Evolutionary conservation across 208 protist species (phyloP), one percentile per base, ranked within the genome.

Genomic region (Balamuthia mandrillaris): DNA sequence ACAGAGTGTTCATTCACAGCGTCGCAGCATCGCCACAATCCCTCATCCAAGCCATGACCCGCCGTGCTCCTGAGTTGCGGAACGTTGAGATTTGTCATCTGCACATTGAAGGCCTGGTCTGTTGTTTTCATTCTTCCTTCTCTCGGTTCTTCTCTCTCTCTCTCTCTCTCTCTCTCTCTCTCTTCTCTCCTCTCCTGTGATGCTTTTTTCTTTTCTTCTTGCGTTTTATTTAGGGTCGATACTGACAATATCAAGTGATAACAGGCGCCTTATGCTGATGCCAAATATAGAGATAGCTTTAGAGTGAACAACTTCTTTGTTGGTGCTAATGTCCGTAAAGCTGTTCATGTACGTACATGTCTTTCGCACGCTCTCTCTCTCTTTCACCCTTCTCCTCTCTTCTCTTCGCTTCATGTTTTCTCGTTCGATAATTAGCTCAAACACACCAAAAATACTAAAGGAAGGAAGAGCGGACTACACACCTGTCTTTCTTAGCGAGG

Each of bases 41-140:
- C 16, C 70, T 87, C 82, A 56, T 87, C 31, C 47, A 54, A 7
- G 84, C 75, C 21, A 86, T 87, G 77, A 58, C 65, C 7, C 41
- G 45, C 29, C 77, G 84, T 7, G 83, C 81, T 1, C 63, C 51
- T 5, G 84, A 88, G 37, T 35, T 87, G 12, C 6, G 21, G 42
- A 44, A 87, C 65, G 84, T 87, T 60, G 84, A 87, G 24, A 31
- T 87, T n/a, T 87, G 65, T 39, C 81, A 87, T 21, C 81, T 87
- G 49, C 84, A 87, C 83, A 87, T 42, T 29, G 78, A 84, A 33
- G 56, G 68, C 21, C 27, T 10, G 10, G n/a, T 41, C 18, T 70
- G 44, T 21, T 63, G n/a, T 45, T 56, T n/a, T n/a, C n/a, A n/a
- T n/a, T n/a, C n/a, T n/a, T n/a, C n/a, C n/a, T n/a, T n/a, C n/a